A percentile compares a stretch with the other conserved stretches of the same genome.
phyloP scores from a whole-genome alignment of 495 filamentous ascomycete species.

The Trichoderma parareesei region DNA sequence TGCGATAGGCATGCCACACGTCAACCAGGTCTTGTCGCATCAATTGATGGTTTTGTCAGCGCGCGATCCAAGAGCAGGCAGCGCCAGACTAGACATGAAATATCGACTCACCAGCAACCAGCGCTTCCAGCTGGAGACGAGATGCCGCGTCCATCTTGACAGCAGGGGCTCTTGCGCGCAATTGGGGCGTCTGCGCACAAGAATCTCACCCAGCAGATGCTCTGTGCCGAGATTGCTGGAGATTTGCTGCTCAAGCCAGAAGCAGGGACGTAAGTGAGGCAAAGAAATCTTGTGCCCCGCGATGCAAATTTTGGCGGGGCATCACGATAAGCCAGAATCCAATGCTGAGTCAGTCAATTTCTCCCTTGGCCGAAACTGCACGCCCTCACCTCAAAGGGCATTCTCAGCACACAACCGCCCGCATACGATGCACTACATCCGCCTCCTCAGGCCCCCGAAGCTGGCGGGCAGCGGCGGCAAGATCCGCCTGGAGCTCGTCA shows the following conservation, averaged over 20 bases:
- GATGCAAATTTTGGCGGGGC: conserved; percentile 10
- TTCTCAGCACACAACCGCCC: too few relatives aligned
- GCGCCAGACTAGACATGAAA: background rate
- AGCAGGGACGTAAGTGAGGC: too few relatives aligned
- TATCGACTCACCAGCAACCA: background rate
- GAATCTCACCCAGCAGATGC: background rate
- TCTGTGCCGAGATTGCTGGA: background rate
- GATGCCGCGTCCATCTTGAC: background rate
- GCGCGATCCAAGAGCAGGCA: background rate
- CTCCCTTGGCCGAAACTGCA: too few relatives aligned
- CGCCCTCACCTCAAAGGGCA: too few relatives aligned
- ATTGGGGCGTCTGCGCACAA: background rate
- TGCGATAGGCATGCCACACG: conserved; percentile 47
- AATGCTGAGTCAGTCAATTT: background rate
- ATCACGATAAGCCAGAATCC: background rate
- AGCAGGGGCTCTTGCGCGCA: background rate
- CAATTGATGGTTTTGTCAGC: background rate
- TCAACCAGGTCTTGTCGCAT: conserved; percentile 36
- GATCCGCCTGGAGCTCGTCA: too few relatives aligned
- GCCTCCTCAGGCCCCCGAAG: too few relatives aligned
- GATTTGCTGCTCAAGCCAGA: background rate
- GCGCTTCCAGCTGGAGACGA: background rate
- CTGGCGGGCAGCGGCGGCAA: too few relatives aligned
- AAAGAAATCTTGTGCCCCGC: background rate
- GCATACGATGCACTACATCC: too few relatives aligned